Evolutionary conservation across 805 yeast genomes (phyloP).

Genomic region (Lipomyces yamanashiensis): DNA sequence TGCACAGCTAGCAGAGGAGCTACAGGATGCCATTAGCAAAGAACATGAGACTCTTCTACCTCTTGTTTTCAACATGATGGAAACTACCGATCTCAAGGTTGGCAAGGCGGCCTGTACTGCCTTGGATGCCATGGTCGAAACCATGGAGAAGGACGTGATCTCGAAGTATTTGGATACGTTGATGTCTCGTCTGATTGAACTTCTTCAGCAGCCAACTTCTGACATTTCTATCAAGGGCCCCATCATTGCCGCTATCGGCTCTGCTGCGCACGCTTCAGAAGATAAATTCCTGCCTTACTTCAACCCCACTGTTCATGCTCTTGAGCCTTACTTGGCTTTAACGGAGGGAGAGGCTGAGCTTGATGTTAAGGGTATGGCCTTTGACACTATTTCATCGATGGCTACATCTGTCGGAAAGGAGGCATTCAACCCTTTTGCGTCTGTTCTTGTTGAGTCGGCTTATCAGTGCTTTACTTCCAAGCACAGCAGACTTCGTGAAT

Average conservation of each 20-base stretch:
- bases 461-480: conserved; percentile 76
- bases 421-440: conserved; percentile 81
- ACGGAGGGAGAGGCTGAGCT: conserved; percentile 86
- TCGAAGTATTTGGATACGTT: conserved; percentile 81
- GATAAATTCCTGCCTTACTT: conserved; percentile 85
- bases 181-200: conserved; percentile 83
- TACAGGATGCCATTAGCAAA: conserved; percentile 83
- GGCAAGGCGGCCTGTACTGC: conserved; percentile 91
- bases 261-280: conserved; percentile 96
- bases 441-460: conserved; percentile 87
- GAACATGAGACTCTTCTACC: conserved; percentile 85
- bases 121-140: conserved; percentile 88
- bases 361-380: conserved; percentile 87
- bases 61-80: conserved; percentile 79
- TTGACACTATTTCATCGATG: conserved; percentile 92
- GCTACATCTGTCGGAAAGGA: conserved; percentile 96
- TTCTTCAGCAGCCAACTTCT: conserved; percentile 75
- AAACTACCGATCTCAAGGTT: conserved; percentile 78
- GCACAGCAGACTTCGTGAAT: conserved; percentile 85
- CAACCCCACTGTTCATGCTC: conserved; percentile 72
- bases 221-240: conserved; percentile 56
- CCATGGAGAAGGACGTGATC: conserved; percentile 85
- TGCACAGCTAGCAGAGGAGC: conserved; percentile 75
- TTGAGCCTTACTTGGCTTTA: conserved; percentile 77
- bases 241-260: conserved; percentile 89